Evolutionary conservation across 176 grass and related monocot genomes (phyloP).

Genomic region (maize (Zea mays)): Zm-B73-REFERENCE-NAM-5.0 NC_050103.1:18834001-18834500

Average conservation of each 20-base stretch:
- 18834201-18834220: neutral
- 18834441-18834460: conserved; percentile 16
- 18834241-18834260: conserved; percentile 81
- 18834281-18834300: conserved; percentile 82
- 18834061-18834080: neutral
- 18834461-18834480: conserved; percentile 1
- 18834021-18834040: conserved; percentile 24
- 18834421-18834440: conserved; percentile 28
- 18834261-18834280: conserved; percentile 66
- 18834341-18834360: conserved; percentile 97
- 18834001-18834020: neutral
- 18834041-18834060: neutral
- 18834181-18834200: conserved; percentile 2
- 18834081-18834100: neutral
- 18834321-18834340: conserved; percentile 96
- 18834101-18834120: too few species aligned
- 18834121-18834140: neutral
- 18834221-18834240: conserved; percentile 37
- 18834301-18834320: conserved; percentile 99
- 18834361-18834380: conserved; percentile 87
- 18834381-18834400: conserved; percentile 98
- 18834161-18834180: neutral
- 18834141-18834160: neutral
- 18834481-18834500: neutral
- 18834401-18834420: conserved; percentile 29